Evolutionary conservation across 495 filamentous ascomycete species (phyloP), one percentile per base, ranked within the genome.

Genomic region (Ascobolus immersus): DNA sequence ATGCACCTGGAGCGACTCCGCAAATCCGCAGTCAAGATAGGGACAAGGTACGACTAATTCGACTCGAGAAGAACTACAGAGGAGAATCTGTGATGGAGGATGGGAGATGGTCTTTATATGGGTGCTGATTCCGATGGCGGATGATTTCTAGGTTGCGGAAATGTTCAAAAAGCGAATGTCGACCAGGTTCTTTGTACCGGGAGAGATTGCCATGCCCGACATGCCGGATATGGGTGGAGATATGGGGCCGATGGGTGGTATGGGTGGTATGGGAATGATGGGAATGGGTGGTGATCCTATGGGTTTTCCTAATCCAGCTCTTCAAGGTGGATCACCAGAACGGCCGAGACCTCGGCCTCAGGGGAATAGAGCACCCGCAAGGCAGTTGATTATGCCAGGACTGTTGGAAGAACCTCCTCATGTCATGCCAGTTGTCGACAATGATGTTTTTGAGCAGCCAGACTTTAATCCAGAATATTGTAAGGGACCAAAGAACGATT

Each of bases 151-250:
- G 44, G 47, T 50, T 23, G 47, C 79, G 14, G 89, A 99, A 52
- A 59, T 94, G 31, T 89, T 99, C 32, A 94, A 94, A 55, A 61
- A 77, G 37, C 61, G 86, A 35, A 94, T 93, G 52, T 94, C 86
- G 12, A 80, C 80, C 19, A 67, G 82, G 32, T 92, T 92, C 51
- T 77, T 77, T 10, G 21, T 43, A 21, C 28, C 46, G 11, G 25
- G 30, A 10, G 47, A 49, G 9, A 35, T 33, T 2, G 28, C 36
- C 1, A 49, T 50, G 37, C 47, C 47, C 4, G 30, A 31, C n/a
- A 41, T 48, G 13, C 46, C 46, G 4, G 26, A 19, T 6, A 44
- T 47, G 41, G n/a, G n/a, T n/a, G n/a, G n/a, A n/a, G 28, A 31
- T 17, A 10, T 31, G 4, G 42, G 46, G 5, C 37, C 32, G 4